Base-by-base conservation (phyloP, 495 filamentous ascomycete species). In the Cryomyces antarcticus region DNA sequence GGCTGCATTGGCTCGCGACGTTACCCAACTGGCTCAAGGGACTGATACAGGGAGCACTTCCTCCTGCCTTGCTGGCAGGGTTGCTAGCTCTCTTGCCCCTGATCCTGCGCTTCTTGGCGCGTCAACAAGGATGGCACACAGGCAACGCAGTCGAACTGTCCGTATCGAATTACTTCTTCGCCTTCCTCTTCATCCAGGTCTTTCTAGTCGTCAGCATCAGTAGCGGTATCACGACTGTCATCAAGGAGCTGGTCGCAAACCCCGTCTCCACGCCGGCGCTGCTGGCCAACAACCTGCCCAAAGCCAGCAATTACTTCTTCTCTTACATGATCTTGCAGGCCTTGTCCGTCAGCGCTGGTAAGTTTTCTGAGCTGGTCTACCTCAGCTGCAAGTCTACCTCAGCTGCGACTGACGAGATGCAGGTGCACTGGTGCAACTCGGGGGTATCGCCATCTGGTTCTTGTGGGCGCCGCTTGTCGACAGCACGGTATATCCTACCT, bases 271-370 rank as follows among this genome's bases (percentile, higher is more conserved):
- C 71, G 57, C 75, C 85, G 0, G 55, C 73, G 27, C 64, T 83
- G n/a, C 59, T 97, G 42, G 89, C 88, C 2, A 55, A 65, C 29
- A 88, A 88, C 49, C 68, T 97, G 33, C 89, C 89, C 34, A 79
- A 77, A 59, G 82, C 87, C 2, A 78, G 82, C 47, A 93, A 95
- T 55, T 96, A 94, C 61, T 97, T 96, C 65, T 96, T 95, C 65
- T 85, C 82, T 4, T 97, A 97, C 66, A 85, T 97, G 76, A 76
- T 96, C 56, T 73, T 97, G 13, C 92, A 95, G 55, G 83, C 86
- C 11, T 69, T 97, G 52, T 81, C 81, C 45, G 80, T 80, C 51
- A 92, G 84, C 60, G 87, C 88, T 28, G 17, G 17, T 24, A 24
- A 24, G 17, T 1, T 24, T 24, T 24, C 17, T 24, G 17, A 24